phyloP scores from a whole-genome alignment of 768 basidiomycete genomes.

The Pleurotus tuoliensis region DNA sequence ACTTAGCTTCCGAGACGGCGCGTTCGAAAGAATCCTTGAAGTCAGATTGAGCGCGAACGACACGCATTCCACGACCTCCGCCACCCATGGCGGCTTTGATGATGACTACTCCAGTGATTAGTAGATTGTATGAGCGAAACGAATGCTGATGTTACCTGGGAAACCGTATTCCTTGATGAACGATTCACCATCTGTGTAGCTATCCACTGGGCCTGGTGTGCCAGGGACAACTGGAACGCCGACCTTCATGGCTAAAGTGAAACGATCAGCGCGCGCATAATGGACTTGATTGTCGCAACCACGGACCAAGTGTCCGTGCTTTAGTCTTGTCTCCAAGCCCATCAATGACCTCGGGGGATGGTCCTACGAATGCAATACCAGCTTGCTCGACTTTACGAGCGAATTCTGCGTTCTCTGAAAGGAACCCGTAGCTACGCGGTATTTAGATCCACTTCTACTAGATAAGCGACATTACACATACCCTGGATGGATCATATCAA shows the following conservation, averaged over 20 bases:
- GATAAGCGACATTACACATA: slow-evolving; percentile 26
- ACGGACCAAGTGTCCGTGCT: slow-evolving; percentile 79
- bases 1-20: slow-evolving; percentile 91
- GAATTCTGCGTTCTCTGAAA: slow-evolving; percentile 95
- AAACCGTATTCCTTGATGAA: slow-evolving; percentile 98
- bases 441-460: background rate
- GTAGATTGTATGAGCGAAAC: background rate
- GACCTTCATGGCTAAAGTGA: slow-evolving; percentile 68
- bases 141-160: slow-evolving; percentile 51
- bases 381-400: slow-evolving; percentile 98
- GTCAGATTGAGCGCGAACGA: slow-evolving; percentile 89
- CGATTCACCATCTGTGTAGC: slow-evolving; percentile 72
- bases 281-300: slow-evolving; percentile 6
- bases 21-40: slow-evolving; percentile 89
- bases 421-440: slow-evolving; percentile 81
- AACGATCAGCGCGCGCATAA: background rate
- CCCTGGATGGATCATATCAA: slow-evolving; percentile 99
- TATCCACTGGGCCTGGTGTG: slow-evolving; percentile 88
- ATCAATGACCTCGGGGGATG: slow-evolving; percentile 94
- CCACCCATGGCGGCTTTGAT: slow-evolving; percentile 99
- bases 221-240: slow-evolving; percentile 97
- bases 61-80: slow-evolving; percentile 98
- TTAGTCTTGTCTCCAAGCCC: slow-evolving; percentile 98
- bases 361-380: slow-evolving; percentile 95
- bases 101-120: slow-evolving; percentile 57